Evolutionary conservation across 1,139 yeast genomes (phyloP), one percentile per base, ranked within the genome.

Genomic region (Debaryomyces nepalensis): DNA sequence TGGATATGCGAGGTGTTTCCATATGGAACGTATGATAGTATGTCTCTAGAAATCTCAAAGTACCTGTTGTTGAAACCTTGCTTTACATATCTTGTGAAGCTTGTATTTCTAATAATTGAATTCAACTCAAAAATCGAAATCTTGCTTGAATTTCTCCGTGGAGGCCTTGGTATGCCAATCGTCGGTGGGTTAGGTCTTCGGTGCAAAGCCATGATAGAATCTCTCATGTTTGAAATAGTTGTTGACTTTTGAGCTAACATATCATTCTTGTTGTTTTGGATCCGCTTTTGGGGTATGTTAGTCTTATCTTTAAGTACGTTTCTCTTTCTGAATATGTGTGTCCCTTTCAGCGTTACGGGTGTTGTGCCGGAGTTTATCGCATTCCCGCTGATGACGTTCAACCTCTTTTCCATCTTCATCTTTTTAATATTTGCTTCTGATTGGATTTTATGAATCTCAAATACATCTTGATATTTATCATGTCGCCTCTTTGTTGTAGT

Each of bases 391-490:
- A 27, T 22, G 10, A 43, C 27, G 18, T 44, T 47, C 22, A 46
- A 35, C n/a, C 53, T 38, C 18, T 43, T 45, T 31, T 52, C 53
- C 37, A 16, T 30, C 29, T 45, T 48, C 61, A 54, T 51, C 8
- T 53, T 49, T 31, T 51, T 47, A 11, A 52, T n/a, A 37, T 49
- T 54, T 7, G 50, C 52, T 30, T 50, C 53, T 7, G 49, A 33
- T 29, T 53, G 54, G 7, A 40, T 37, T 33, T 42, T 44, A 33
- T 48, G 49, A 20, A 47, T 37, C 37, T 57, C 57, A 42, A 59
- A 55, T 5, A 61, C 51, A 41, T 59, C 63, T 10, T 19, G 26
- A 21, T 37, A 26, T 19, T 23, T 19, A 16, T 15, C 29, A 24
- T 24, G n/a, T 9, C 12, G 24, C 7, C 30, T 15, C 29, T 32